Evolutionary conservation across 352 stramenopile species (phyloP), one percentile per base, ranked within the genome.

Genomic region (Phytophthora macrochlamydospora): DNA sequence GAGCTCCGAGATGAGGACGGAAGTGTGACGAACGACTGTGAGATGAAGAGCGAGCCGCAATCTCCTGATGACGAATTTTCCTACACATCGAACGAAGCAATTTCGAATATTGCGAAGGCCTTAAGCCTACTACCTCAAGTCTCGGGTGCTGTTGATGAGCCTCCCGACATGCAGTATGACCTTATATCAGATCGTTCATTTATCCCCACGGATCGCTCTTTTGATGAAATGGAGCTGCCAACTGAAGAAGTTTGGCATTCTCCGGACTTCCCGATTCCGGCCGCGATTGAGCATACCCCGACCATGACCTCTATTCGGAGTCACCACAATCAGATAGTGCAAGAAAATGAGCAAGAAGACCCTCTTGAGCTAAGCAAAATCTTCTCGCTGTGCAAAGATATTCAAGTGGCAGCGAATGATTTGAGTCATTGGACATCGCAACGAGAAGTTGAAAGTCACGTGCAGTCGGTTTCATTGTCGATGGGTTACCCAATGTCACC

Each of bases 381-480:
- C 28, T 74, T 85, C 6, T 60, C 70, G 7, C 69, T 89, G 4
- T 89, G 80, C 57, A 73, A 69, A 24, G 78, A 87, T 42, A 80
- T 89, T 30, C 75, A 89, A 53, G 73, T 77, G 12, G 65, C 73
- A 14, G 78, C 80, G 11, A 69, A 75, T 49, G 80, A 85, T 35
- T 63, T 84, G 51, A 73, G 59, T 30, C 71, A 79, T n/a, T 75
- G 70, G 33, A 56, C 77, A 12, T 73, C 67, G 2, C 61, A 74
- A 37, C 55, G 60, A 29, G 69, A 78, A 28, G 65, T 73, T 1
- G 69, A 78, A 51, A 56, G 67, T 12, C 45, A 73, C 9, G 65
- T 66, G 32, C 61, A 73, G 37, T 49, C 57, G 3, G 67, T 54
- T 30, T 56, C 56, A 5, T 52, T 52, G 6, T 14, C 54, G 5